A percentile compares a stretch with the other conserved stretches of the same genome.
phyloP scores from a whole-genome alignment of 1,284 basidiomycete species.

The Neonothopanus nambi region DNA sequence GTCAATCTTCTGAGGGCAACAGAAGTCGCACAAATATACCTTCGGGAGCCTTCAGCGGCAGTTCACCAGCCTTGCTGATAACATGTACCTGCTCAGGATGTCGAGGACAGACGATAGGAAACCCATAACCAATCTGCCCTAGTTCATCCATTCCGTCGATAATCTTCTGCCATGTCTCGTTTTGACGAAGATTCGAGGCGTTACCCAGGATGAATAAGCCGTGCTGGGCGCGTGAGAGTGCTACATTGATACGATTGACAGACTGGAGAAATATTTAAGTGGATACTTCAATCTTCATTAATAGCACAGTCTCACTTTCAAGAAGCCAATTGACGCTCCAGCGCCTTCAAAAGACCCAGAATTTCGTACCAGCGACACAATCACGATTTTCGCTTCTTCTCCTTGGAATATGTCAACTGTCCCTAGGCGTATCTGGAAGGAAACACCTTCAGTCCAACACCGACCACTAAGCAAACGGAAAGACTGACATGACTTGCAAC shows the following conservation, averaged over 20 bases:
- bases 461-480: not conserved
- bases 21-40: slow-evolving; percentile 32
- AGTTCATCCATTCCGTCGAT: slow-evolving; percentile 53
- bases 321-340: slow-evolving; percentile 63
- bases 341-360: slow-evolving; percentile 45
- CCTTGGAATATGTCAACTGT: slow-evolving; percentile 81
- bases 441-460: not conserved
- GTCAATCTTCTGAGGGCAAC: not conserved
- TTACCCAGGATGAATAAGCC: slow-evolving; percentile 76
- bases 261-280: slow-evolving; percentile 36
- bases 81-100: slow-evolving; percentile 48
- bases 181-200: slow-evolving; percentile 48
- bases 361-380: slow-evolving; percentile 72
- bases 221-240: slow-evolving; percentile 72
- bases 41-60: slow-evolving; percentile 57
- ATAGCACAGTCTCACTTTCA: slow-evolving; percentile 45
- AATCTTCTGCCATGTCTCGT: slow-evolving; percentile 60
- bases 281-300: not conserved
- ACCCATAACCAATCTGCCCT: slow-evolving; percentile 47
- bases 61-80: slow-evolving; percentile 52
- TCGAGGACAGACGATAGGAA: slow-evolving; percentile 60
- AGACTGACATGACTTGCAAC: slow-evolving; percentile 47
- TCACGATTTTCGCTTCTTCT: slow-evolving; percentile 68
- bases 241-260: slow-evolving; percentile 64
- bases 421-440: slow-evolving; percentile 57